Conservation (phyloP, 495 filamentous ascomycete species). For the Cladorrhinum samala region DNA sequence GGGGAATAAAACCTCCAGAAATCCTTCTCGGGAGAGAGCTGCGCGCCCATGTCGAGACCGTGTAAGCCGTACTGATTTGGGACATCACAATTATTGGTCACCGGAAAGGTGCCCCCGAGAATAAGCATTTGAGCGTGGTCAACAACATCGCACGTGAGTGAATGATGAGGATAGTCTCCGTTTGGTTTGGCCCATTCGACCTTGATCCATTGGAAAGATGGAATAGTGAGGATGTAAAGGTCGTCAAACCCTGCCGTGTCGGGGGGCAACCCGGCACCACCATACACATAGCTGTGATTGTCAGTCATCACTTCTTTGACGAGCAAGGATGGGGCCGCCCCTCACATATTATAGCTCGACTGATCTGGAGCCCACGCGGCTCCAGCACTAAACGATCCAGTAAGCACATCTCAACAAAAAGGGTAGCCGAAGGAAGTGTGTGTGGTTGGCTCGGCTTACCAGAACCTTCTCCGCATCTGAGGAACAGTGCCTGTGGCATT, state of each 20-base stretch:
- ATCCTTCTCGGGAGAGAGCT: constrained; percentile 28
- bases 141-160: constrained; percentile 47
- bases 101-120: constrained; percentile 62
- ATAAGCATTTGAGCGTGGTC: constrained; percentile 56
- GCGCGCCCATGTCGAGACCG: constrained; percentile 52
- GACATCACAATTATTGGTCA: constrained; percentile 58
- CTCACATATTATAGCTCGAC: constrained; percentile 52
- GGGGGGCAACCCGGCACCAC: constrained; percentile 37
- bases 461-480: constrained; percentile 43
- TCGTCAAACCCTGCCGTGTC: constrained; percentile 47
- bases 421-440: too few relatives aligned
- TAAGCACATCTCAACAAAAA: too few relatives aligned
- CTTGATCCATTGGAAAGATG: constrained; percentile 54
- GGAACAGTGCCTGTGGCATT: constrained; percentile 43
- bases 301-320: not conserved
- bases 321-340: not conserved
- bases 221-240: constrained; percentile 51
- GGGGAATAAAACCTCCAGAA: constrained; percentile 22
- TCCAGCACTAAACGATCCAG: constrained; percentile 28
- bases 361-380: constrained; percentile 48
- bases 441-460: too few relatives aligned
- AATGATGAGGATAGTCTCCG: constrained; percentile 36
- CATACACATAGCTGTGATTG: constrained; percentile 45
- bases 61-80: constrained; percentile 54
- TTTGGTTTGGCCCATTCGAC: constrained; percentile 34